Percentiles rank a stretch among this genome's conserved stretches.
Conservation (phyloP, 2,329 filamentous ascomycete genomes). For the Colletotrichum karsti region DNA sequence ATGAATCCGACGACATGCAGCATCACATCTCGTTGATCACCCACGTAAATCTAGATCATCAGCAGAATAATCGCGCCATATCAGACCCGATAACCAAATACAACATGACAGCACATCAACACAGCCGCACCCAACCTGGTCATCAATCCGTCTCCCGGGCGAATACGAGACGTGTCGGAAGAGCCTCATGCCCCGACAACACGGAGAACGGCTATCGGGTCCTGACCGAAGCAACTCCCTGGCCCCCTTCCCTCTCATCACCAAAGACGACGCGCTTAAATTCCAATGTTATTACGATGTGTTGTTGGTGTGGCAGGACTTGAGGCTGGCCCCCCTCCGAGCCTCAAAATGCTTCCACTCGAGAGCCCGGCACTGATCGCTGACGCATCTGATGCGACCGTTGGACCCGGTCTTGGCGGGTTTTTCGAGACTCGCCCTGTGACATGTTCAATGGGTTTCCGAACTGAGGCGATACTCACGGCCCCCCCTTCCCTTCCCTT, state of each 20-base stretch:
- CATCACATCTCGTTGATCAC: background rate
- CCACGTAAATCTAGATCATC: background rate
- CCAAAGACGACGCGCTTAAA: too few species aligned
- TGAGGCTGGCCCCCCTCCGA: background rate
- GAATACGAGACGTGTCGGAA: background rate
- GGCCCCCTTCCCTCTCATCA: too few species aligned
- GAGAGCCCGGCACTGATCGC: conserved; percentile 4
- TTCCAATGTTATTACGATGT: too few species aligned
- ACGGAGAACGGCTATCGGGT: background rate
- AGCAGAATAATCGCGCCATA: background rate
- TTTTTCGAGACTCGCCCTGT: conserved; percentile 23
- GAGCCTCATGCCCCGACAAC: background rate
- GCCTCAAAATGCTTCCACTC: background rate
- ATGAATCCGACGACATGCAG: background rate
- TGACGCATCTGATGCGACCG: conserved; percentile 11
- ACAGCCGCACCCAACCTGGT: background rate
- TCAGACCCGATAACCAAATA: background rate
- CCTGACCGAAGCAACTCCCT: too few species aligned
- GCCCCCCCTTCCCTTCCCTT: background rate
- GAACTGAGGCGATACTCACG: background rate
- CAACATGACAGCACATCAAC: background rate
- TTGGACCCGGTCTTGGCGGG: conserved; percentile 20
- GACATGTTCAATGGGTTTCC: conserved; percentile 4
- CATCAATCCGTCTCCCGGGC: background rate
- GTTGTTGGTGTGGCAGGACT: too few species aligned